Base-by-base conservation (phyloP, 202 grass and related monocot species). In the Miscanthus sacchariflorus region DNA sequence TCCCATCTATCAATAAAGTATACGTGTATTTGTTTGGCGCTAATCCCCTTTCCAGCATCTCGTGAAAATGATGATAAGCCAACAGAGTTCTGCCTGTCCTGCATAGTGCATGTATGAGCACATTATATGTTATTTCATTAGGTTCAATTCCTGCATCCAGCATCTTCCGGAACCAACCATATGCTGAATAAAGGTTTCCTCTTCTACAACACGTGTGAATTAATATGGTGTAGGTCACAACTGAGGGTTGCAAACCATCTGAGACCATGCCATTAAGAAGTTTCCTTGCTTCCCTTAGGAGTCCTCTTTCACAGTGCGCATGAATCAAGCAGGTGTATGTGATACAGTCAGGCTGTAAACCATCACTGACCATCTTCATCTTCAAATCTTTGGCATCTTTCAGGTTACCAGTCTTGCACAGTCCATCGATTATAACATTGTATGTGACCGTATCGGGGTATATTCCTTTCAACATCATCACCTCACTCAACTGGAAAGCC, bases 301-400 rank as follows among this genome's bases (percentile, higher is more conserved):
- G 85, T 18, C 88, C 93, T 75, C 74, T 92, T 30, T 87, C 70
- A 79, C 95, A 98, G 78, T 95, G 85, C 19, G 91, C 95, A 83
- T 98, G 93, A 93, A 98, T 98, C 83, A 98, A 95, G 77, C 89
- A 90, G 89, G 93, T 98, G 86, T 95, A 98, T 74, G 95, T 98
- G 38, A 98, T 56, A 87, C 93, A 92, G 76, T 98, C 89, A 84
- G 93, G 87, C 63, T 90, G 80, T 67, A 98, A 87, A 79, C 93
- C 93, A 80, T 98, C 89, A 85, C 70, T 81, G 68, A 90, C 71
- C 95, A 98, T 98, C 77, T 93, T 91, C 86, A 35, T 76, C 87
- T 85, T 92, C 80, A 98, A 85, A 7, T n/a, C 36, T 87, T 87
- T 81, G 59, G 87, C 93, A 85, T 93, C 80, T 92, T 81, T 92